Evolutionary conservation across 129 eudicot species (phyloP).

Genomic region (Flaveria trinervia): DNA sequence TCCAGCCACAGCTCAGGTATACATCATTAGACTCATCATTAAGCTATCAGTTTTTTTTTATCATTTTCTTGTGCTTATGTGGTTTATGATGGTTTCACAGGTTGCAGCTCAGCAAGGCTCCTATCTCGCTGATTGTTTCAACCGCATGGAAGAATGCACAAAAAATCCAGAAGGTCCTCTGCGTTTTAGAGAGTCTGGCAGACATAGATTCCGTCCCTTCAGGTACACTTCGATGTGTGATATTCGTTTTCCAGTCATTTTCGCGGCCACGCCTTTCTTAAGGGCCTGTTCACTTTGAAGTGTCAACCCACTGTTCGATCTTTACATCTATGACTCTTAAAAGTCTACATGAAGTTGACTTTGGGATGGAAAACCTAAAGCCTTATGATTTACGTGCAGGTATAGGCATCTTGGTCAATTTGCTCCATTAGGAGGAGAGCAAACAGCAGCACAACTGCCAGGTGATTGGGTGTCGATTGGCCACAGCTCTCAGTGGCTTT

Average conservation of each 20-base stretch:
- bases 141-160: slow-evolving; percentile 86
- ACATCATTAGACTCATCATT: not conserved
- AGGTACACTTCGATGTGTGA: slow-evolving; percentile 42
- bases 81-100: slow-evolving; percentile 41
- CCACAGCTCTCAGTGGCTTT: slow-evolving; percentile 85
- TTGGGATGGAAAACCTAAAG: slow-evolving; percentile 4
- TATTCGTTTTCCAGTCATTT: not conserved
- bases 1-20: slow-evolving; percentile 93
- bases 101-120: slow-evolving; percentile 97
- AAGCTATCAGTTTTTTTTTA: not conserved
- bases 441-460: slow-evolving; percentile 88
- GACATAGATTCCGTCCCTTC: slow-evolving; percentile 85
- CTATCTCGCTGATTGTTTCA: slow-evolving; percentile 83
- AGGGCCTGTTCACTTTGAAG: not conserved
- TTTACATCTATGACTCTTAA: not conserved
- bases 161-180: slow-evolving; percentile 85
- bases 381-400: slow-evolving; percentile 35
- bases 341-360: not conserved
- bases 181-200: slow-evolving; percentile 77
- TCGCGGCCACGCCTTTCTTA: not conserved
- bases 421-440: slow-evolving; percentile 89
- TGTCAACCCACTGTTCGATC: not conserved
- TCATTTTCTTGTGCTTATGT: not conserved
- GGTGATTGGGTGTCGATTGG: slow-evolving; percentile 98
- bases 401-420: slow-evolving; percentile 85